Percentiles rank a stretch among this genome's conserved stretches.
Conservation (phyloP, 2,329 filamentous ascomycete species). For the Alternaria dauci region DNA sequence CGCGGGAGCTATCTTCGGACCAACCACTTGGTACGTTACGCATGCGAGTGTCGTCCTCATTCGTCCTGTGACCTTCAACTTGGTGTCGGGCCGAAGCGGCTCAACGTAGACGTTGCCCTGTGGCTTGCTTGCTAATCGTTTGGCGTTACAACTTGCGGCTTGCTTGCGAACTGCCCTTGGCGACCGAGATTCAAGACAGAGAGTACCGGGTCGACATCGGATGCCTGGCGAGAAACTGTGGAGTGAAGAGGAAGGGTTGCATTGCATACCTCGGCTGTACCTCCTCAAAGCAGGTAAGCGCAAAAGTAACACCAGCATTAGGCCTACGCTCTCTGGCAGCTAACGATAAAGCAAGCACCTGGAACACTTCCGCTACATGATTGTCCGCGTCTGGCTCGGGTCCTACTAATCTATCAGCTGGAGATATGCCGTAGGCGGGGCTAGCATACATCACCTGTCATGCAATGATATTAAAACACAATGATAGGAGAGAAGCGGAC, state of each 20-base stretch:
- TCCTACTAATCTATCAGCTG: conserved; percentile 19
- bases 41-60: conserved; percentile 28
- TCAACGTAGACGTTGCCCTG: conserved; percentile 19
- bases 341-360: neutral
- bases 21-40: conserved; percentile 21
- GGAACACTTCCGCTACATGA: conserved; percentile 2
- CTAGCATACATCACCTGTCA: conserved; percentile 20
- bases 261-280: conserved; percentile 39
- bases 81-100: conserved; percentile 21
- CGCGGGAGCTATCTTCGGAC: conserved; percentile 36
- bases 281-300: conserved; percentile 30
- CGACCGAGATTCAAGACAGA: conserved; percentile 12
- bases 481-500: conserved; percentile 32
- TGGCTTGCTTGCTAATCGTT: conserved; percentile 11
- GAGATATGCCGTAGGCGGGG: conserved; percentile 9
- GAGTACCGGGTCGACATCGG: conserved; percentile 10
- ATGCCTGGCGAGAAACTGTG: conserved; percentile 37
- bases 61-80: conserved; percentile 18
- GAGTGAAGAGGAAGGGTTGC: conserved; percentile 34
- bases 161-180: conserved; percentile 7
- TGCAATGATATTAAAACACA: conserved; percentile 20
- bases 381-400: conserved; percentile 2
- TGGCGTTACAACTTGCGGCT: neutral
- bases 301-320: conserved; percentile 8
- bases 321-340: neutral